Base-by-base conservation (phyloP, 805 yeast genomes). In the Saccharomycopsis javanensis region DNA sequence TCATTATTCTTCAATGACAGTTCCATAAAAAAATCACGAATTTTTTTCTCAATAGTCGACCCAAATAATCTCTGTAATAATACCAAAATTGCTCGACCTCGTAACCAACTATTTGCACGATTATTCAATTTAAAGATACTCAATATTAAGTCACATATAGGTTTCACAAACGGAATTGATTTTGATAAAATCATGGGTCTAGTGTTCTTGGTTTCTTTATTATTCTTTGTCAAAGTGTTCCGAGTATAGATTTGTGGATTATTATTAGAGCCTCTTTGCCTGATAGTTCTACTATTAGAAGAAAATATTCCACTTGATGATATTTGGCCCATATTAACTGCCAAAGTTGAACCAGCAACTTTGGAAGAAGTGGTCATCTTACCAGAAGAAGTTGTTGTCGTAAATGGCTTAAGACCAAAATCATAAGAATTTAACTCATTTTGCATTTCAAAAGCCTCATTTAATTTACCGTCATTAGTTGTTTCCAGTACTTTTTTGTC, bases 51-150 rank as follows among this genome's bases (percentile, higher is more conserved):
- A 54, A 91, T 84, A 0, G 97, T 86, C 1, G 92, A 86, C 0
- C 97, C 97, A 38, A 91, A 75, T 1, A 91, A 69, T 67, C 89
- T 96, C 68, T 90, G 97, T 55, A 91, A 71, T 3, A 91, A 80
- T 4, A 89, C 82, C 38, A 90, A 76, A 7, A 89, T 74, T 0
- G 97, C 96, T 50, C 90, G 74, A 0, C 96, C 97, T 55, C 96
- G 73, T 1, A 91, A 69, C 96, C 96, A 88, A 51, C 82, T 80
- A 51, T 81, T 82, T 1, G 86, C 76, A 51, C 73, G 75, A 23
- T 42, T 42, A 55, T 81, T 79, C 23, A 88, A 69, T 31, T 86
- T 81, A 69, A 91, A 91, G 1, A 89, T 65, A 0, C 85, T 74
- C 18, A 88, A 77, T 54, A 90, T 76, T 10, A 88, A 66, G 61